Conservation (phyloP, 257 asterid species). For the Salvia miltiorrhiza region DNA sequence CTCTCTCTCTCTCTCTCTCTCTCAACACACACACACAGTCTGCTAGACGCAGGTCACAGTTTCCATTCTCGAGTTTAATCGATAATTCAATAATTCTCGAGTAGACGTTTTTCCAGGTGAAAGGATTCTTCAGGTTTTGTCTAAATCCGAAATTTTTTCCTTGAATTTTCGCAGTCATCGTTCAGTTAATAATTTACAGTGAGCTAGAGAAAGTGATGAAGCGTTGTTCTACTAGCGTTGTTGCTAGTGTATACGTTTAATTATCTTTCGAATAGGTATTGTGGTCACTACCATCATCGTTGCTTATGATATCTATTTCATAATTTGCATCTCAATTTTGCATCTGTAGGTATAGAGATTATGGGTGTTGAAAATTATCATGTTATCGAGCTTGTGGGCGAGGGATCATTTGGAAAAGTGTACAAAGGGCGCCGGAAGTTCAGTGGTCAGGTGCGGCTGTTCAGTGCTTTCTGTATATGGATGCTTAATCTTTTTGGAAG, state of each 20-base stretch:
- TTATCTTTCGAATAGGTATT: neutral
- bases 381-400: slow-evolving; percentile 94
- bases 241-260: slow-evolving; percentile 8
- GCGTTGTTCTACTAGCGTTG: neutral
- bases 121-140: neutral
- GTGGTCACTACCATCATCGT: neutral
- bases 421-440: slow-evolving; percentile 95
- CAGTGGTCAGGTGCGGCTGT: slow-evolving; percentile 70
- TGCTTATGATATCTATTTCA: neutral
- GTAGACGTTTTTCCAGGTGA: neutral
- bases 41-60: neutral
- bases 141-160: neutral
- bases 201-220: neutral
- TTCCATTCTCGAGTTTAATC: neutral
- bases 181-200: neutral
- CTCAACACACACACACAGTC: neutral
- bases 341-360: slow-evolving; percentile 17
- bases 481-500: neutral
- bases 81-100: neutral
- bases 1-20: slow-evolving; percentile 13
- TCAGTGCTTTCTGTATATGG: neutral
- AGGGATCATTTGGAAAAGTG: slow-evolving; percentile 97
- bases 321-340: neutral
- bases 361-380: slow-evolving; percentile 91
- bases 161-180: neutral